Percentiles rank a stretch among this genome's conserved stretches.
Conservation (phyloP, 2,329 filamentous ascomycete genomes). For the Trichophyton schoenleinii region DNA sequence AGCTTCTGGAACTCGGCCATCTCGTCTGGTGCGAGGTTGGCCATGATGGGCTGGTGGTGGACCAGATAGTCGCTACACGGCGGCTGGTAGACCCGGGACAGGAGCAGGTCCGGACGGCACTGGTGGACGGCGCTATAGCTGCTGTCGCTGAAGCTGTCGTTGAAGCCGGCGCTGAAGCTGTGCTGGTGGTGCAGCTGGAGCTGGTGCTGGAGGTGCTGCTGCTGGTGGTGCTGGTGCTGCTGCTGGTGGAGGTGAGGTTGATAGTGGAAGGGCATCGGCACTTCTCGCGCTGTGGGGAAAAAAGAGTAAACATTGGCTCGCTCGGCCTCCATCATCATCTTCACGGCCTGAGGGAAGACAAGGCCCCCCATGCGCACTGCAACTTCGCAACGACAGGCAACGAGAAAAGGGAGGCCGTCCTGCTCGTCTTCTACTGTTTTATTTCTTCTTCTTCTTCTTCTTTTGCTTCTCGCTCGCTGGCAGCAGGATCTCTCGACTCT, state of each 20-base stretch:
- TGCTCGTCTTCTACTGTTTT: not conserved
- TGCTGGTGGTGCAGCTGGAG: not conserved
- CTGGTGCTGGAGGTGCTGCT: not conserved
- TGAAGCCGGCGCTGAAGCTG: not conserved
- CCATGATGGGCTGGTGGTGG: constrained; percentile 20
- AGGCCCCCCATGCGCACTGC: not conserved
- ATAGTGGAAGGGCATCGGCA: constrained; percentile 1
- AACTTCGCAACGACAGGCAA: not conserved
- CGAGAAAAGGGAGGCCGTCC: not conserved
- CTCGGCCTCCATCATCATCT: not conserved
- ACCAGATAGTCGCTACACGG: too few species aligned
- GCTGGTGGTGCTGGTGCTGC: not conserved
- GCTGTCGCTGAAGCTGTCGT: not conserved
- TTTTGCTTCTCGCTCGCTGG: not conserved
- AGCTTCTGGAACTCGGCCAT: constrained; percentile 50
- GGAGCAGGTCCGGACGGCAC: not conserved
- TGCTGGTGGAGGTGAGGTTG: not conserved
- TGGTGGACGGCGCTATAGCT: not conserved
- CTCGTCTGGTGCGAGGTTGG: constrained; percentile 36
- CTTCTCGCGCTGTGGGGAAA: constrained; percentile 2
- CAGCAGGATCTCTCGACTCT: not conserved
- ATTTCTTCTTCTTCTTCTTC: not conserved
- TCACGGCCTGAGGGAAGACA: not conserved
- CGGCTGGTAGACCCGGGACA: not conserved
- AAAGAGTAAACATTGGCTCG: not conserved